These are phyloP conservation scores for Fraxinus latifolia DNA, from an alignment of 305 asterid genomes.

Conservation along the genomic window DNA sequence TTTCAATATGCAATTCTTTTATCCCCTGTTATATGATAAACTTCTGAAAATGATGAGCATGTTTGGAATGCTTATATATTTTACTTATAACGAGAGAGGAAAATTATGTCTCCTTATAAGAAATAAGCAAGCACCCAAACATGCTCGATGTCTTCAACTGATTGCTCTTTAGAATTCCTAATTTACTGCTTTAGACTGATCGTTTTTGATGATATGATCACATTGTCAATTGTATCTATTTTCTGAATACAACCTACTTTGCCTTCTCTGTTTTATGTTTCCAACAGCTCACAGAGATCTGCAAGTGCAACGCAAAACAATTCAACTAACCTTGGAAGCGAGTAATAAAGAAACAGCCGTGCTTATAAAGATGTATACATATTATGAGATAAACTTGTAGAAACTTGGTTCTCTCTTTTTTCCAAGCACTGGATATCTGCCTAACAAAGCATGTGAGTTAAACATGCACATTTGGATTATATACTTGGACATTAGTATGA, in stretches of 20 bases:
- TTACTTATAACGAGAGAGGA: neutral
- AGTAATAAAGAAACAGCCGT: neutral
- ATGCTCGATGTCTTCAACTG: neutral
- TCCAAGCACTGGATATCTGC: neutral
- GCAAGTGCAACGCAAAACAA: neutral
- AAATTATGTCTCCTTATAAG: too few species aligned
- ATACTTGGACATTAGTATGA: neutral
- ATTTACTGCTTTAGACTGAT: neutral
- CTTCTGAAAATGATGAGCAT: neutral
- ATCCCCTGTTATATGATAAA: neutral
- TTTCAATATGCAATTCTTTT: neutral
- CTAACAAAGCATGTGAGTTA: neutral
- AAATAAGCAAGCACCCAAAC: neutral
- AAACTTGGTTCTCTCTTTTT: neutral
- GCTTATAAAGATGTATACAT: neutral
- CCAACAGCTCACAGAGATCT: neutral
- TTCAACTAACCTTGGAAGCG: neutral
- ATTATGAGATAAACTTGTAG: neutral
- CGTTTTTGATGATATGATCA: neutral
- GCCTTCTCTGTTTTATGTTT: neutral
- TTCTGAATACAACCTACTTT: neutral
- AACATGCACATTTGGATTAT: neutral
- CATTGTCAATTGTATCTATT: neutral
- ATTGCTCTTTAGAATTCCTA: neutral
- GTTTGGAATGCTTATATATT: neutral